A percentile compares a stretch with the other conserved stretches of the same genome.
Conservation (phyloP, 202 grass and related monocot genomes). For the Zizania palustris region DNA sequence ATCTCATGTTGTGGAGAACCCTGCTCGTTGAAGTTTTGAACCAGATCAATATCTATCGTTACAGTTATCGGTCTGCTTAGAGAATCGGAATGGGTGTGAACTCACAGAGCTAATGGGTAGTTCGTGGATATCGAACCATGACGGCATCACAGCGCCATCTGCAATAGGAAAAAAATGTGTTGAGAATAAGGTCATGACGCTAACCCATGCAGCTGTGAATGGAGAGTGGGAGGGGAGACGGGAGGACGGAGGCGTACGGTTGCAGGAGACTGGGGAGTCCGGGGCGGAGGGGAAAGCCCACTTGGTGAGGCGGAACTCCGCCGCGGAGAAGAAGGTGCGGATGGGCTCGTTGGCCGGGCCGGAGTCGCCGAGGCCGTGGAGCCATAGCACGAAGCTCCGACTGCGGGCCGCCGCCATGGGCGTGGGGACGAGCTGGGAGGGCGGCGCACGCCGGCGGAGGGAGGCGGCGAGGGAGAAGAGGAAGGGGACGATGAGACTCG, state of each 20-base stretch:
- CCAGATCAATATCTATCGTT: constrained; percentile 11
- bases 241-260: constrained; percentile 42
- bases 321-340: constrained; percentile 70
- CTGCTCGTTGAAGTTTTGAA: constrained; percentile 30
- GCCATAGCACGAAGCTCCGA: constrained; percentile 83
- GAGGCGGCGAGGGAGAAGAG: constrained; percentile 48
- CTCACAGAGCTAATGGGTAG: constrained; percentile 71
- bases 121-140: constrained; percentile 95
- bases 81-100: constrained; percentile 19
- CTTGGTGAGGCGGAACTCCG: constrained; percentile 79
- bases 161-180: constrained; percentile 6
- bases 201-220: too few relatives aligned
- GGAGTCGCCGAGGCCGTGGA: constrained; percentile 92
- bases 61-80: background rate
- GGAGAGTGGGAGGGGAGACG: too few relatives aligned
- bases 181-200: background rate
- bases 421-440: background rate
- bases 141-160: constrained; percentile 83
- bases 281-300: constrained; percentile 83
- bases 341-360: constrained; percentile 89
- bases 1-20: constrained; percentile 76
- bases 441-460: too few relatives aligned
- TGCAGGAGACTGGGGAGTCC: constrained; percentile 70
- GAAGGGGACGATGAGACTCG: constrained; percentile 38
- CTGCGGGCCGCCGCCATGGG: constrained; percentile 48